A percentile compares a stretch with the other conserved stretches of the same genome.
phyloP scores from a whole-genome alignment of 805 yeast species.

The Sugiyamaella smithiae region DNA sequence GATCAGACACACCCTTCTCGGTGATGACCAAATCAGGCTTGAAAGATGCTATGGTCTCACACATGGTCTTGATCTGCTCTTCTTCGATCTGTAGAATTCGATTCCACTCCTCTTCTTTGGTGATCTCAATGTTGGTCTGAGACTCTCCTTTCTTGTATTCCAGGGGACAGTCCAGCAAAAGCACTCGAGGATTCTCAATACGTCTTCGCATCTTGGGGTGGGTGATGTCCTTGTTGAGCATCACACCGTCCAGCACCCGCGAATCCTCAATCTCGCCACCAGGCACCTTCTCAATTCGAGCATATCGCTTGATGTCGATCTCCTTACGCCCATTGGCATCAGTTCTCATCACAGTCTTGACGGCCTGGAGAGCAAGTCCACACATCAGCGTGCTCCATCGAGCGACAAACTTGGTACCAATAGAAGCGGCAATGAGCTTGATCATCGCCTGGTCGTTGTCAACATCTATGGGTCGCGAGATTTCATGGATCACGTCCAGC shows the following conservation, averaged over 20 bases:
- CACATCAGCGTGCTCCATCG: conserved; percentile 94
- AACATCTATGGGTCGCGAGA: conserved; percentile 79
- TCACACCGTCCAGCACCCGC: conserved; percentile 82
- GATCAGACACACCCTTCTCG: conserved; percentile 96
- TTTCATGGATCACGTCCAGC: conserved; percentile 76
- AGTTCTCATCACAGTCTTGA: conserved; percentile 61
- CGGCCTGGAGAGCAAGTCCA: conserved; percentile 79
- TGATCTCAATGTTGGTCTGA: conserved; percentile 95
- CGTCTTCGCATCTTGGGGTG: conserved; percentile 96
- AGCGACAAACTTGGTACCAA: conserved; percentile 92
- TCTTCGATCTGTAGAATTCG: conserved; percentile 94
- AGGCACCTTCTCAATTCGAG: conserved; percentile 91
- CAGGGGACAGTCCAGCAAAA: conserved; percentile 90
- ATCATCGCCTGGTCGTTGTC: conserved; percentile 84
- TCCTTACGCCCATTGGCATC: conserved; percentile 61
- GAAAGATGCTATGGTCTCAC: conserved; percentile 77
- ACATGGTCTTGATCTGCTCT: conserved; percentile 86
- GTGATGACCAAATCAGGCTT: conserved; percentile 95
- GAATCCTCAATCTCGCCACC: conserved; percentile 96
- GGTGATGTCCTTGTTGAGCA: conserved; percentile 95
- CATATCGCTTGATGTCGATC: conserved; percentile 90
- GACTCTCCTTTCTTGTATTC: conserved; percentile 99
- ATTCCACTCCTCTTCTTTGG: conserved; percentile 95
- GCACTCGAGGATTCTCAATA: conserved; percentile 84
- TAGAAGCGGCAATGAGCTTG: conserved; percentile 80